These are phyloP conservation scores for Entomortierella beljakovae DNA, from an alignment of 192 early-diverging fungal genomes.

Conservation along the genomic window DNA sequence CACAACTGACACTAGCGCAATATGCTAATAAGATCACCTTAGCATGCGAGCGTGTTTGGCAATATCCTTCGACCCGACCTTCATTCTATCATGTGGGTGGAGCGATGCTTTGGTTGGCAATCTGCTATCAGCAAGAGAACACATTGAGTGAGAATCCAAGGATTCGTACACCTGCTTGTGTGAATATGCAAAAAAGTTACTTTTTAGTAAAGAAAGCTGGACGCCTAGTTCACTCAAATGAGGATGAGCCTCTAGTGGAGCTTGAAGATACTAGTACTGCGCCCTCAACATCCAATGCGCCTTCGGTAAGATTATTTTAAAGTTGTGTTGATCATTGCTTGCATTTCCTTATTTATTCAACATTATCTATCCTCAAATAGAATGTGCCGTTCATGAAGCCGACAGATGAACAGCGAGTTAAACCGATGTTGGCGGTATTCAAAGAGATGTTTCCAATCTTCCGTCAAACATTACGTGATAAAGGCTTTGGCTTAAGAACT, in stretches of 20 bases:
- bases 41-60: constrained; percentile 45
- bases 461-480: constrained; percentile 46
- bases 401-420: constrained; percentile 36
- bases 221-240: constrained; percentile 34
- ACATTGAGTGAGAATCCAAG: constrained; percentile 50
- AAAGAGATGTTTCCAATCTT: constrained; percentile 53
- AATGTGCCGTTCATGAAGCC: constrained; percentile 35
- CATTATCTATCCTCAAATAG: neutral
- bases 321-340: neutral
- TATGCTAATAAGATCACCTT: constrained; percentile 46
- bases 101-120: constrained; percentile 33
- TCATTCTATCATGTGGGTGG: constrained; percentile 43
- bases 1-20: constrained; percentile 31
- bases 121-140: constrained; percentile 55
- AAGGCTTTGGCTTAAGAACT: constrained; percentile 48
- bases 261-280: constrained; percentile 24
- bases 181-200: constrained; percentile 55
- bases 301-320: neutral
- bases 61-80: constrained; percentile 39
- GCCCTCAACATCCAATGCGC: neutral
- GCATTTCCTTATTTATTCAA: neutral
- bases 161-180: constrained; percentile 45
- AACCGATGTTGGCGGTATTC: constrained; percentile 49
- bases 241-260: constrained; percentile 44
- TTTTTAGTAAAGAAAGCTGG: constrained; percentile 46